Conservation (phyloP, 2,329 filamentous ascomycete species). For the Nothomitra cinnamomea region DNA sequence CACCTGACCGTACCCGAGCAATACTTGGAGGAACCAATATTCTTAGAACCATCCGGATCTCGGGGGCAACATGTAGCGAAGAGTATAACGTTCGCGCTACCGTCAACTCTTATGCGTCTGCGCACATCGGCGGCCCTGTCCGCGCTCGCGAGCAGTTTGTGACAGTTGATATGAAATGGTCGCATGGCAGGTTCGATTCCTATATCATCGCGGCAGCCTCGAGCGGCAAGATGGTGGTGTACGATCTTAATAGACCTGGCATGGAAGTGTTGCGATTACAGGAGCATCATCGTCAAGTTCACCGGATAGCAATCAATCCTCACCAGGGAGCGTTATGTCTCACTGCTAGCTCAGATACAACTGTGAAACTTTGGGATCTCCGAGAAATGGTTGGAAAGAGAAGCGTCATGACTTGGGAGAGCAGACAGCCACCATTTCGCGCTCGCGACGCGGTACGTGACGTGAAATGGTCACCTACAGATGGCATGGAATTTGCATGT, state of each 20-base stretch:
- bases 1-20: constrained; percentile 43
- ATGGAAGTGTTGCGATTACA: constrained; percentile 44
- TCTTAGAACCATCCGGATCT: constrained; percentile 44
- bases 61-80: constrained; percentile 38
- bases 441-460: constrained; percentile 45
- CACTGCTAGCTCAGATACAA: constrained; percentile 47
- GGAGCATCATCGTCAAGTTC: constrained; percentile 48
- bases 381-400: constrained; percentile 32
- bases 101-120: constrained; percentile 38
- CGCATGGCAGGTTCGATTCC: constrained; percentile 40
- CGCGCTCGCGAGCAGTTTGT: constrained; percentile 11
- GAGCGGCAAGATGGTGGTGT: constrained; percentile 47
- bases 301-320: constrained; percentile 48
- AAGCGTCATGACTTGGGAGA: constrained; percentile 34
- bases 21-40: constrained; percentile 49
- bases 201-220: constrained; percentile 46
- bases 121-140: constrained; percentile 21
- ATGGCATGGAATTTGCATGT: constrained; percentile 44
- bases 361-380: constrained; percentile 47
- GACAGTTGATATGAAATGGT: constrained; percentile 51
- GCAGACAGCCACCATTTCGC: constrained; percentile 32
- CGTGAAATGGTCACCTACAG: constrained; percentile 46
- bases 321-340: constrained; percentile 41
- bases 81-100: constrained; percentile 46
- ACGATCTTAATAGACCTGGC: constrained; percentile 43